A percentile compares a stretch with the other conserved stretches of the same genome.
These are phyloP conservation scores for Sanghuangporus sanghuang DNA, from an alignment of 1,284 basidiomycete species.

Conservation along the genomic window DNA sequence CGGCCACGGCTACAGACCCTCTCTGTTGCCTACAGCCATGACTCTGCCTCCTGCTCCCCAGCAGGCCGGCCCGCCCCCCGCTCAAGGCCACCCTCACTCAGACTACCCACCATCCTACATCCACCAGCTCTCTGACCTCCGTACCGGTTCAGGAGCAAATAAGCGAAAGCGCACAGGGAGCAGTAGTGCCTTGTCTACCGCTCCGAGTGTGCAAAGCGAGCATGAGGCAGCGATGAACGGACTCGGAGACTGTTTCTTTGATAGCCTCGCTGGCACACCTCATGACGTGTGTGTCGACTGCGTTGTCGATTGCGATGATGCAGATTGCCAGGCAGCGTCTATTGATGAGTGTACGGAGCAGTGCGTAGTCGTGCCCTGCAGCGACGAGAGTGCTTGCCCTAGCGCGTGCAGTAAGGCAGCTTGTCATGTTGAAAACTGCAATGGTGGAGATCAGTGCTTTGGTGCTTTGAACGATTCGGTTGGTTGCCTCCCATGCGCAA, in stretches of 20 bases:
- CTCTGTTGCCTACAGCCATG: background rate
- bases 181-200: background rate
- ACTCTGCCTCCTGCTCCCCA: background rate
- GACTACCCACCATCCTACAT: conserved; percentile 1
- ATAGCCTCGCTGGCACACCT: background rate
- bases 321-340: conserved; percentile 21
- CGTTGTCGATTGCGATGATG: conserved; percentile 18
- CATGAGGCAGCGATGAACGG: background rate
- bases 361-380: conserved; percentile 21
- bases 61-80: background rate
- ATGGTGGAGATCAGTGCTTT: conserved; percentile 7
- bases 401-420: conserved; percentile 8
- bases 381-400: conserved; percentile 5
- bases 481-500: background rate
- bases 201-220: background rate
- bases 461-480: conserved; percentile 14
- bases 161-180: conserved; percentile 5
- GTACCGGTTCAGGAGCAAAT: background rate
- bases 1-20: too few relatives aligned
- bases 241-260: background rate
- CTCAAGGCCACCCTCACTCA: background rate
- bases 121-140: conserved; percentile 16
- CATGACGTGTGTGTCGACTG: conserved; percentile 16
- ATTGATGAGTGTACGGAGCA: conserved; percentile 21
- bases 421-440: conserved; percentile 10